phyloP scores from a whole-genome alignment of 2,329 filamentous ascomycete genomes.

The Colletotrichum falcatum region DNA sequence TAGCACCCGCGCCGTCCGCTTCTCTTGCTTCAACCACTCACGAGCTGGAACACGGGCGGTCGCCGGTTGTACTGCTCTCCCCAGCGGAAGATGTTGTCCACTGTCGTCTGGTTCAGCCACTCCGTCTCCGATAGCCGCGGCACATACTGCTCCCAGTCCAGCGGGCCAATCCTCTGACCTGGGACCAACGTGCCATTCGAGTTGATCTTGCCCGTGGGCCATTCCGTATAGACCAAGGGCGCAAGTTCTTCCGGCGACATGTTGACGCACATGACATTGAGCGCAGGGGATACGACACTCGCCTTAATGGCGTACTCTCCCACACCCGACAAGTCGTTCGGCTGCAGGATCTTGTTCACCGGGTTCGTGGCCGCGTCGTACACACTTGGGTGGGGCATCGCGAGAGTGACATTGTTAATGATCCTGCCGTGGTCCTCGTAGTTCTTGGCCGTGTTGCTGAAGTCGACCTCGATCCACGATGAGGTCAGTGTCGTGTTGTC shows the following conservation, averaged over 20 bases:
- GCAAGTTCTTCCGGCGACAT: constrained; percentile 68
- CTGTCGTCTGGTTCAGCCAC: constrained; percentile 67
- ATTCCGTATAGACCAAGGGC: constrained; percentile 73
- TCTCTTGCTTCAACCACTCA: constrained; percentile 47
- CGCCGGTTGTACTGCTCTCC: constrained; percentile 62
- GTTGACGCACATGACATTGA: constrained; percentile 81
- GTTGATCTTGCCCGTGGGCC: constrained; percentile 58
- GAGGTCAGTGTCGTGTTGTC: constrained; percentile 80
- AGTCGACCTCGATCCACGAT: constrained; percentile 73
- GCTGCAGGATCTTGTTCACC: constrained; percentile 77
- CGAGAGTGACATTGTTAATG: constrained; percentile 81
- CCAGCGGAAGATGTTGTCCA: constrained; percentile 80
- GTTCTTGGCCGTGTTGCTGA: constrained; percentile 63
- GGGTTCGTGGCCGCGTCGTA: constrained; percentile 72
- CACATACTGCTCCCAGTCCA: constrained; percentile 55
- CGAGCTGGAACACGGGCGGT: constrained; percentile 65
- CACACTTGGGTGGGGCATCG: constrained; percentile 80
- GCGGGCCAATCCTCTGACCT: constrained; percentile 49
- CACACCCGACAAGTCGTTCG: constrained; percentile 71
- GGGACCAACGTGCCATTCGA: constrained; percentile 50
- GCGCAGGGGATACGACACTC: constrained; percentile 75
- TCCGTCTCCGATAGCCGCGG: constrained; percentile 49
- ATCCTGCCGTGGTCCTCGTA: constrained; percentile 65
- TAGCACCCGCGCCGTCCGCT: not conserved
- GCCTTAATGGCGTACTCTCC: constrained; percentile 77